Evolutionary conservation across 768 basidiomycete genomes (phyloP), one percentile per base, ranked within the genome.

Genomic region (Calocera viscosa): DNA sequence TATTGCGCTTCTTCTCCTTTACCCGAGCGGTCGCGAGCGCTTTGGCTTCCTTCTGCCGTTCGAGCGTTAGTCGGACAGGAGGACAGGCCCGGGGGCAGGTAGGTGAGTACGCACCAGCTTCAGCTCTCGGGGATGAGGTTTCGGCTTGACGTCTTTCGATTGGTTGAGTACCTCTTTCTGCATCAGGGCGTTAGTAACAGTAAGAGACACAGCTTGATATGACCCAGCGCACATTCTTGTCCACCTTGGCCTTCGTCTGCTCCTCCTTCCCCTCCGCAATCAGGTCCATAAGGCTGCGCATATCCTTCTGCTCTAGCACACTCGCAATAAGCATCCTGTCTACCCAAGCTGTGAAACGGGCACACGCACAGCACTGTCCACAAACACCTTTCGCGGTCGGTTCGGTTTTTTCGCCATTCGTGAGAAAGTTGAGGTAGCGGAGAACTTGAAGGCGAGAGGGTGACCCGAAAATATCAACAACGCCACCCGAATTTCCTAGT

Each of bases 221-320:
- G 53, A 32, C 8, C 14, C 2, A 60, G 30, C 53, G 53, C 26
- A 60, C 53, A 11, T 30, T 14, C 53, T 22, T 26, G 14, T 60
- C 53, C 2, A 60, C 53, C 30, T 60, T 60, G 14, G 24, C 53
- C 53, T 32, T 60, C 14, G 53, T 60, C 53, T 60, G 26, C 53
- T 60, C 53, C 30, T 60, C 53, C 22, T 60, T 60, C 53, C 53
- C 53, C 53, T 60, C 53, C 53, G 53, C 30, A 22, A 60, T 60
- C 53, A 30, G 19, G 14, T 60, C 53, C 11, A 60, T 22, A 26
- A 60, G 53, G 26, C 53, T 60, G 5, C 2, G 5, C 24, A 60
- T 60, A 19, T 60, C 53, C 30, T 26, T 60, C 53, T 60, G 30
- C 53, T 11, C 53, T 60, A 28, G 26, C 53, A 3, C 30, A 5